Percentiles rank a stretch among this genome's conserved stretches.
Evolutionary conservation across 805 yeast species (phyloP).

Genomic region (Candida pseudofarinosa): DNA sequence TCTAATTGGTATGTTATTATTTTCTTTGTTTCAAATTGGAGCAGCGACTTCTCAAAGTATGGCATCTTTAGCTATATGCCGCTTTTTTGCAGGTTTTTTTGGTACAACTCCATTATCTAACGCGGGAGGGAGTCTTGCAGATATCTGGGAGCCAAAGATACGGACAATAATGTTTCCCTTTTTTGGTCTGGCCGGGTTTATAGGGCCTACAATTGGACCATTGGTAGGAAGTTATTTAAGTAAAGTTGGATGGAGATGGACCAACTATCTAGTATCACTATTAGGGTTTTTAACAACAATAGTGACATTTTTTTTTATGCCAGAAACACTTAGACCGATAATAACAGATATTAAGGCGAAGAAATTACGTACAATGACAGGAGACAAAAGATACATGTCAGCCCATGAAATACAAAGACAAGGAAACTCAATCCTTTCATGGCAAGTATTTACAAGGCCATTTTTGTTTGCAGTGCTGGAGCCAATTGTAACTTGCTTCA

Average conservation of each 20-base stretch:
- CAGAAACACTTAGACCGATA: slow-evolving; percentile 30
- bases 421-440: slow-evolving; percentile 4
- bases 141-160: slow-evolving; percentile 54
- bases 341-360: slow-evolving; percentile 17
- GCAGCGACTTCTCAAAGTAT: slow-evolving; percentile 68
- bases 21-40: slow-evolving; percentile 43
- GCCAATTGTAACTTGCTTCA: slow-evolving; percentile 4
- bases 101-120: slow-evolving; percentile 82
- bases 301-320: slow-evolving; percentile 8
- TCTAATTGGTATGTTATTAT: slow-evolving; percentile 31
- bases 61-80: slow-evolving; percentile 66
- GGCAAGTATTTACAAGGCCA: slow-evolving; percentile 23
- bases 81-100: slow-evolving; percentile 70
- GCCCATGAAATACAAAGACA: slow-evolving; percentile 19
- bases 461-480: slow-evolving; percentile 17
- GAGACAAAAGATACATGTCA: slow-evolving; percentile 21
- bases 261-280: slow-evolving; percentile 43
- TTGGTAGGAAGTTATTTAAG: slow-evolving; percentile 38
- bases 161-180: slow-evolving; percentile 70
- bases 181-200: slow-evolving; percentile 65
- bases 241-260: slow-evolving; percentile 47
- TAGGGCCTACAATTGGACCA: slow-evolving; percentile 74
- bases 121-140: slow-evolving; percentile 80
- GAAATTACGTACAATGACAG: slow-evolving; percentile 19
- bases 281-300: slow-evolving; percentile 19